Conservation (phyloP, 2,329 filamentous ascomycete species). For the Cladorrhinum sp. region DNA sequence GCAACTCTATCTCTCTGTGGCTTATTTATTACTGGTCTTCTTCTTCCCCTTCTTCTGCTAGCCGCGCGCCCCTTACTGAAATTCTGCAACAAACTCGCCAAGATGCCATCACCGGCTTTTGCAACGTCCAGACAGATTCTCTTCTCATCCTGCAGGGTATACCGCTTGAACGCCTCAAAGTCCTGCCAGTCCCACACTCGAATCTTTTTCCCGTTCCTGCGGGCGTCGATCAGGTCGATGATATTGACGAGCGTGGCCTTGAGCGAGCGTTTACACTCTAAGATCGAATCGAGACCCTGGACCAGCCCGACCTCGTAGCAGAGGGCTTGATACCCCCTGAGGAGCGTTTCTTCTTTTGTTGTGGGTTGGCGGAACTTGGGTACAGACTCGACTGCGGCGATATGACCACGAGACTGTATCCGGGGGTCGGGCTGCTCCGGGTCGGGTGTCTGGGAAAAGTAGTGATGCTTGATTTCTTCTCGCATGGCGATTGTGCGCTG, state of each 20-base stretch:
- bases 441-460: constrained; percentile 30
- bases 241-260: not conserved
- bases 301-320: constrained; percentile 31
- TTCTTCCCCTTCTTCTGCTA: too few species aligned
- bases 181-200: constrained; percentile 5
- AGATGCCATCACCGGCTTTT: constrained; percentile 23
- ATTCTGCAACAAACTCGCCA: constrained; percentile 22
- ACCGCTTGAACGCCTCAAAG: constrained; percentile 28
- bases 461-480: constrained; percentile 31
- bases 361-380: too few species aligned
- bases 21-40: too few species aligned
- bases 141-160: constrained; percentile 27
- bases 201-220: not conserved
- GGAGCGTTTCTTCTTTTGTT: constrained; percentile 7
- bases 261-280: not conserved
- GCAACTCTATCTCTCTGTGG: too few species aligned
- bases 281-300: not conserved
- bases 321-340: constrained; percentile 29
- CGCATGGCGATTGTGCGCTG: constrained; percentile 34
- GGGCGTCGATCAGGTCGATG: not conserved
- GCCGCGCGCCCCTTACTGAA: too few species aligned
- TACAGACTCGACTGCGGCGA: too few species aligned
- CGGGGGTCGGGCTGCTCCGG: too few species aligned
- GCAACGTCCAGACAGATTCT: constrained; percentile 23
- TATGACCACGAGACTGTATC: too few species aligned